Base-by-base conservation (phyloP, 1,284 basidiomycete species). In the Stygiomarasmius scandens region DNA sequence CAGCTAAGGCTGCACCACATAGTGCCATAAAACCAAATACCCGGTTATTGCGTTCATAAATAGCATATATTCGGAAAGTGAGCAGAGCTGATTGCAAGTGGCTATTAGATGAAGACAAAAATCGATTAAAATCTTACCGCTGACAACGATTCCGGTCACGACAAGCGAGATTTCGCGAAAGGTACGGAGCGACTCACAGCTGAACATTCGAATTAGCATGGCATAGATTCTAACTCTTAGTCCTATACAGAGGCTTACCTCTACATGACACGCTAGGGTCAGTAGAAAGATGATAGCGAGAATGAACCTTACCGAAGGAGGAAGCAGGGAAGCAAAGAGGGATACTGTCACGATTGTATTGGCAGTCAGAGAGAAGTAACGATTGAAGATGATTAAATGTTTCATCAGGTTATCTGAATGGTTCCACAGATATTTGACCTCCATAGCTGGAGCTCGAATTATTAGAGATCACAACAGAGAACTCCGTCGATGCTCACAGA, bases 401-500 rank as follows among this genome's bases (percentile, higher is more conserved):
- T 61, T 53, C 52, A 61, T 63, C 32, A 12, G 11, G 0, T 57
- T 48, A 23, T 55, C 58, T 24, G 51, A 48, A 2, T 52, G 59
- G 2, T 34, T 38, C 64, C 64, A 65, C 22, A 62, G 20, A 54
- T 56, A 58, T 19, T 55, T 36, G n/a, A 63, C 41, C 51, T 65
- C 63, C 20, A 51, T 50, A 10, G 46, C 63, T 64, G 16, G 16
- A 12, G 4, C 4, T 9, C 16, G 6, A n/a, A n/a, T n/a, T n/a
- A n/a, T n/a, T 6, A 8, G 16, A 41, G 16, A 22, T 8, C 36
- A 38, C 22, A 12, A n/a, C n/a, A n/a, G n/a, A n/a, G n/a, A n/a
- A n/a, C n/a, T n/a, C 4, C 8, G n/a, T 16, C 25, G 12, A 38
- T n/a, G 34, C 61, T 19, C 44, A 61, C 64, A 45, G 14, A 64